phyloP scores from a whole-genome alignment of 2,329 filamentous ascomycete genomes.

The Stylonectria norvegica region DNA sequence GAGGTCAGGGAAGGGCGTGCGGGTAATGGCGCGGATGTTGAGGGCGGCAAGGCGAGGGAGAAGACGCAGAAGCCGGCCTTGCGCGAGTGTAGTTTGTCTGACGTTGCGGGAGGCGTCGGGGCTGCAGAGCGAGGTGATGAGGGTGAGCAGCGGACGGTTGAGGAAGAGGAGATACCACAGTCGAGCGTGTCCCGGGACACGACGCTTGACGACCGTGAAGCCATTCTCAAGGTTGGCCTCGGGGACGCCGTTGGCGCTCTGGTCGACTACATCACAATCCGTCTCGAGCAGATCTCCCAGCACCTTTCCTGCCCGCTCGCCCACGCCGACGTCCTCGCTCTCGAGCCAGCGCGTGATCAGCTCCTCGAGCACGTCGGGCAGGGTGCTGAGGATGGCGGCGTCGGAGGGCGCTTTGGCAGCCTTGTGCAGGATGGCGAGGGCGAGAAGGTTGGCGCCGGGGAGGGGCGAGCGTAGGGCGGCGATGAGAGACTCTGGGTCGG shows the following conservation, averaged over 20 bases:
- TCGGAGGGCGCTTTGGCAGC: conserved; percentile 47
- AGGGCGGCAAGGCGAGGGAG: conserved; percentile 49
- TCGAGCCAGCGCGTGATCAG: conserved; percentile 53
- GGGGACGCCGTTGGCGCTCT: conserved; percentile 19
- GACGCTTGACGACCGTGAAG: conserved; percentile 36
- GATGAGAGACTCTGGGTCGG: conserved; percentile 49
- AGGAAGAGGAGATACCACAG: conserved; percentile 54
- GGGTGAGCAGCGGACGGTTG: conserved; percentile 41
- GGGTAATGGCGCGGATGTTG: conserved; percentile 40
- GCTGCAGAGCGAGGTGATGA: conserved; percentile 39
- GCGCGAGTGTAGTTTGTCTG: conserved; percentile 48
- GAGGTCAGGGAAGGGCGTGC: conserved; percentile 36
- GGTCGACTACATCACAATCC: conserved; percentile 45
- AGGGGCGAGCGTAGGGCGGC: conserved; percentile 52
- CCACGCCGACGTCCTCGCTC: conserved; percentile 52
- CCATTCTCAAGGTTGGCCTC: conserved; percentile 6
- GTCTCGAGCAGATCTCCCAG: conserved; percentile 53
- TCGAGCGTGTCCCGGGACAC: conserved; percentile 45
- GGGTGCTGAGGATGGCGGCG: conserved; percentile 47
- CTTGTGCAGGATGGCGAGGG: conserved; percentile 54
- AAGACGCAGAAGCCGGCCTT: conserved; percentile 51
- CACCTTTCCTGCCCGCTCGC: conserved; percentile 48
- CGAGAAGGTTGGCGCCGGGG: conserved; percentile 56
- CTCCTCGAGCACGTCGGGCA: conserved; percentile 46
- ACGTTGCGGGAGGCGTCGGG: conserved; percentile 28